These are phyloP conservation scores for Casuarina equisetifolia DNA, from an alignment of 306 rosid species.

Conservation along the genomic window DNA sequence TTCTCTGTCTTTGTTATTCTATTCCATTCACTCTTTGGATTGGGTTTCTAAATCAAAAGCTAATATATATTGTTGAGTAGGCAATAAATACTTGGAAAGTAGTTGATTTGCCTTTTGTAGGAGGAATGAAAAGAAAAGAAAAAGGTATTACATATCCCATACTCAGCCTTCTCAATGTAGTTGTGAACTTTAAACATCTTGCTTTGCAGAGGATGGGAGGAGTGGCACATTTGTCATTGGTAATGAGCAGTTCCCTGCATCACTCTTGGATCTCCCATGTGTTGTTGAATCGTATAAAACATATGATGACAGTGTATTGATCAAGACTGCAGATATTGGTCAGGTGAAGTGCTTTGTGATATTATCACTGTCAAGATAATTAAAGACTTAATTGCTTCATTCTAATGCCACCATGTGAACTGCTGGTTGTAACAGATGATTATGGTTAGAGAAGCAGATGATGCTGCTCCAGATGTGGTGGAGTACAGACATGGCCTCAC, in stretches of 20 bases:
- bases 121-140: neutral
- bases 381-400: conserved; percentile 1
- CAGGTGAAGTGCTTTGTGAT: conserved; percentile 40
- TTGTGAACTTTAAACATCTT: conserved; percentile 11
- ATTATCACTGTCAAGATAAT: neutral
- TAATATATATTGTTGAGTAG: neutral
- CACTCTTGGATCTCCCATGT: conserved; percentile 80
- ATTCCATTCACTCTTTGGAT: neutral
- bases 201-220: conserved; percentile 58
- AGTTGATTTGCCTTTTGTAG: neutral
- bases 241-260: conserved; percentile 72
- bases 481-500: conserved; percentile 93
- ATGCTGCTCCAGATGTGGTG: conserved; percentile 59
- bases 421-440: conserved; percentile 51
- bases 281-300: conserved; percentile 85
- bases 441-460: conserved; percentile 61
- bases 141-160: neutral
- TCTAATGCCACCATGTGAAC: conserved; percentile 3
- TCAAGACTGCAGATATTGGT: conserved; percentile 70
- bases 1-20: neutral
- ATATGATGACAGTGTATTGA: conserved; percentile 72
- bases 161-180: neutral
- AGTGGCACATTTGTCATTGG: conserved; percentile 59
- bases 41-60: neutral
- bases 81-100: neutral